Base-by-base conservation (phyloP, 2,329 filamentous ascomycete genomes). In the Nemania abortiva region DNA sequence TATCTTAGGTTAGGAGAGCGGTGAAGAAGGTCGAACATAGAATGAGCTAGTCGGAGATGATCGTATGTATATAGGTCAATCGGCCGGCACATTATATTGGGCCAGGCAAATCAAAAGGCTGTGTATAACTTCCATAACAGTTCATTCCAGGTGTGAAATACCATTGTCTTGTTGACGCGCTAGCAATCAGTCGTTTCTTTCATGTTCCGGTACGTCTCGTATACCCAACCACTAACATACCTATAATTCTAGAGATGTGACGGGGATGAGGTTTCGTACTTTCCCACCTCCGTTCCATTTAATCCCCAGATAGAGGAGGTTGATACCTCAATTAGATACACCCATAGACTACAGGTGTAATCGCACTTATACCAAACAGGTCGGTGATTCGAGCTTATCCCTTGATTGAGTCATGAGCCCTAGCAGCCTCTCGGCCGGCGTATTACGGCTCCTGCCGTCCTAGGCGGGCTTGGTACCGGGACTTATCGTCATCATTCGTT, bases 1-100 rank as follows among this genome's bases (percentile, higher is more conserved):
- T 72, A 69, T 60, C 15, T n/a, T 18, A 9, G 52, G 53, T 18
- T 34, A 29, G 42, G 53, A 53, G 63, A 50, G 52, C 47, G n/a
- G 56, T 45, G n/a, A 42, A 31, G 47, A n/a, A 52, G 64, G 55
- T 27, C 27, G 47, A 58, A 60, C 18, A 56, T 15, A 66, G 53
- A 50, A 60, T 37, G 47, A 50, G 49, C 27, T 10, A 6, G 39
- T 0, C 18, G 47, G 37, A 29, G 13, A 61, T 50, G 49, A 47
- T 55, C 6, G 47, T 45, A 59, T 6, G 47, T 52, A 59, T 49
- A 69, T 63, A 49, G 27, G 31, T 53, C 29, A 52, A 15, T 22
- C 49, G 22, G 37, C 49, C 24, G 24, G 18, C 56, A 31, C 15
- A 56, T 39, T 61, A 62, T 47, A 69, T 31, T 68, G 56, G 27